Evolutionary conservation across 75 land plant genomes (phyloP), one percentile per base, ranked within the genome.

Genomic region (Pinus tabuliformis): DNA sequence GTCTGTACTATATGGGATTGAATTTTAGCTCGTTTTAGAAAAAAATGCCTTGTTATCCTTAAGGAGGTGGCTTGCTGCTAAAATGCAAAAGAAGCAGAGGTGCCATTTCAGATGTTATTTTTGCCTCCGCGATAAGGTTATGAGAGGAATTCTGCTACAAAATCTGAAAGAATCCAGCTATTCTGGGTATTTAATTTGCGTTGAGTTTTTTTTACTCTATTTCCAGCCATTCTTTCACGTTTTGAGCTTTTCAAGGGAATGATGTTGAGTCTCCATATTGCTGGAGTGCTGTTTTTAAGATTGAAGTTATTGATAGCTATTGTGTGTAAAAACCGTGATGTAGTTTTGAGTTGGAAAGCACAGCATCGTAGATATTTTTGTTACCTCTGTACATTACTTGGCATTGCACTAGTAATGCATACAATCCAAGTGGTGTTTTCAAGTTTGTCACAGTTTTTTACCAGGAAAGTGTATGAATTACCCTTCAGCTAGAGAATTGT

Each of bases 401-500:
- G 72, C 18, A 42, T 68, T 3, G 52, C 54, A 68, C 49, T 39
- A n/a, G 72, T 68, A 2, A 45, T 42, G 52, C 54, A 49, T 49
- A 49, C 12, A 37, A 20, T 68, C 11, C 42, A 45, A 20, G 71
- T 39, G 8, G 71, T 15, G 71, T 20, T 18, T 12, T 45, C 22
- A 39, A 68, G 71, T 42, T 68, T 42, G 39, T 42, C 17, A 68
- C 72, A n/a, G 36, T 42, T 39, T 8, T 68, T n/a, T 18, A 8
- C 52, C 13, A 42, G 72, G 72, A 68, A 64, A 68, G 54, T 68
- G 72, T 68, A 66, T 66, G 42, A 68, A 42, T 68, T 68, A 52
- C 8, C 72, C 72, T n/a, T 68, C 39, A 39, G 49, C n/a, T n/a
- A 37, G 71, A 68, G 42, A 36, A 9, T 68, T 68, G 39, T 68